A percentile compares a stretch with the other conserved stretches of the same genome.
These are phyloP conservation scores for Colletotrichum musicola DNA, from an alignment of 2,329 filamentous ascomycete species.

Conservation along the genomic window DNA sequence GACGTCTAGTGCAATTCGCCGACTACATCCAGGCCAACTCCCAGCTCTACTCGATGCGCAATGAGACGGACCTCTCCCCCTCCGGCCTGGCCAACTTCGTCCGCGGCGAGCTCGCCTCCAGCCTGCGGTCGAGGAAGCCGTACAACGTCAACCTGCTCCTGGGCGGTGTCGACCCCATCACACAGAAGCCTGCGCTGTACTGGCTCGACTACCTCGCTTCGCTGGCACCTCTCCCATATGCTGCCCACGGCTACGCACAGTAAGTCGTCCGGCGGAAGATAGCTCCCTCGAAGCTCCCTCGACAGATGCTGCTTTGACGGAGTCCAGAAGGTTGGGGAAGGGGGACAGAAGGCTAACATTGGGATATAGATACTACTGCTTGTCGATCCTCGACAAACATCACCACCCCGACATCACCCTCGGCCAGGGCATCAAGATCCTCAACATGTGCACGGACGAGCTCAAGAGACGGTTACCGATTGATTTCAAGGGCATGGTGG, in stretches of 20 bases:
- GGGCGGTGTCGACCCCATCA: conserved; percentile 93
- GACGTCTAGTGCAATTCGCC: conserved; percentile 87
- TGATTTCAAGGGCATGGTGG: conserved; percentile 96
- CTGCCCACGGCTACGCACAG: conserved; percentile 98
- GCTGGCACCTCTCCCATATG: conserved; percentile 89
- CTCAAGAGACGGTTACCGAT: conserved; percentile 96
- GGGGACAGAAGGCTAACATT: conserved; percentile 41
- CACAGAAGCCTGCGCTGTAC: conserved; percentile 90
- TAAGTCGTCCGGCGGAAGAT: conserved; percentile 60
- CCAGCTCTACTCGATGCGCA: conserved; percentile 98
- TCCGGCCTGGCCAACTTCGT: conserved; percentile 93
- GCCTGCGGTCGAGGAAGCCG: conserved; percentile 89
- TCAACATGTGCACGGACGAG: conserved; percentile 96
- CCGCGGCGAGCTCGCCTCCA: conserved; percentile 90
- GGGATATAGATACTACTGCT: conserved; percentile 85
- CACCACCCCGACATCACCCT: conserved; percentile 94
- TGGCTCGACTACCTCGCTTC: conserved; percentile 98
- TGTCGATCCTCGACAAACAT: conserved; percentile 98
- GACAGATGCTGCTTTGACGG: conserved; percentile 14
- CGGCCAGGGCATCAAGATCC: conserved; percentile 89
- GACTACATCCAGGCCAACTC: conserved; percentile 99
- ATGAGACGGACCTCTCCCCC: conserved; percentile 91
- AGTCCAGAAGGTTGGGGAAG: not conserved
- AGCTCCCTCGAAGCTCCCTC: conserved; percentile 27
- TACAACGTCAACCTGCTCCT: conserved; percentile 98